A percentile compares a stretch with the other conserved stretches of the same genome.
phyloP scores from a whole-genome alignment of 306 rosid genomes.

The Gastrolobium bilobum region DNA sequence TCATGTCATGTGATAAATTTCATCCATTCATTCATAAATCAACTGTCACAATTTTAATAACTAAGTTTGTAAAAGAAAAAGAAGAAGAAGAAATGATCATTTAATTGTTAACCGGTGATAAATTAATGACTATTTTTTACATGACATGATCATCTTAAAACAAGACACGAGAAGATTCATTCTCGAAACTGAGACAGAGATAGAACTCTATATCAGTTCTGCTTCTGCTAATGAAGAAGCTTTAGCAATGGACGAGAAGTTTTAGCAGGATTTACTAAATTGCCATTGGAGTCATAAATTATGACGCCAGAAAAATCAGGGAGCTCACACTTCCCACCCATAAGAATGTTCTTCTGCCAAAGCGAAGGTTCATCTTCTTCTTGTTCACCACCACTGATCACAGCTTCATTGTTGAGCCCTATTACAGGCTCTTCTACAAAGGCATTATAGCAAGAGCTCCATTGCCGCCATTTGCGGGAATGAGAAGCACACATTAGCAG shows the following conservation, averaged over 20 bases:
- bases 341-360: conserved; percentile 92
- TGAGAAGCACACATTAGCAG: conserved; percentile 90
- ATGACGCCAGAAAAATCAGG: conserved; percentile 95
- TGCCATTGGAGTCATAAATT: conserved; percentile 78
- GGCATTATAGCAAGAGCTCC: conserved; percentile 61
- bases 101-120: too few relatives aligned
- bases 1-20: too few relatives aligned
- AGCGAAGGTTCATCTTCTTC: conserved; percentile 61
- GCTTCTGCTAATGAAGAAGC: conserved; percentile 14
- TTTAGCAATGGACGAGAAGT: conserved; percentile 62
- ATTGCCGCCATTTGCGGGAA: conserved; percentile 60
- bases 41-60: too few relatives aligned
- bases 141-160: neutral
- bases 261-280: conserved; percentile 61
- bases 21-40: too few relatives aligned
- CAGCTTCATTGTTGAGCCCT: conserved; percentile 52
- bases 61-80: too few relatives aligned
- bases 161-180: too few relatives aligned
- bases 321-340: conserved; percentile 95
- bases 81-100: too few relatives aligned
- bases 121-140: too few relatives aligned
- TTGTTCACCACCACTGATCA: conserved; percentile 45
- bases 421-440: conserved; percentile 63
- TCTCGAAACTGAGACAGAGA: too few relatives aligned
- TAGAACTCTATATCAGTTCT: neutral